phyloP scores from a whole-genome alignment of 352 stramenopile species.

The Globisporangium viniferum region DNA sequence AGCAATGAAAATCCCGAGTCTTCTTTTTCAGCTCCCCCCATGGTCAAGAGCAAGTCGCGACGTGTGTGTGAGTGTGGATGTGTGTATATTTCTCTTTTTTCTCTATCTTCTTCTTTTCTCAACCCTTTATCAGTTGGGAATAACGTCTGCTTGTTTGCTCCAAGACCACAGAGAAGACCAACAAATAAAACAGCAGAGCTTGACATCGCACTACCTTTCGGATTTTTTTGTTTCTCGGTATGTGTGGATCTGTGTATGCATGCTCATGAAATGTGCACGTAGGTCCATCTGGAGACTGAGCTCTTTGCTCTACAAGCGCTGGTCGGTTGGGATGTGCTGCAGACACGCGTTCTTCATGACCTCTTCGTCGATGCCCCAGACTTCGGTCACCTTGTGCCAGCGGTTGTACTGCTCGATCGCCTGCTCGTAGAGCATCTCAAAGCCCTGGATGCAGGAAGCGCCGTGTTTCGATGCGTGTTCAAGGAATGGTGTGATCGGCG shows the following conservation, averaged over 20 bases:
- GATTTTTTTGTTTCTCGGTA: not conserved
- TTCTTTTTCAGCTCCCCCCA: conserved; percentile 1
- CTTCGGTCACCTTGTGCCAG: conserved; percentile 81
- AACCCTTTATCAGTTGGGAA: not conserved
- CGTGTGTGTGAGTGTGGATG: conserved; percentile 1
- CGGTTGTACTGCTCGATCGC: conserved; percentile 95
- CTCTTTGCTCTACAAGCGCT: conserved; percentile 32
- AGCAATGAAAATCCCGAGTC: not conserved
- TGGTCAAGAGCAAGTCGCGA: not conserved
- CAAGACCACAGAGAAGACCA: not conserved
- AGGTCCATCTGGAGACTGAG: not conserved
- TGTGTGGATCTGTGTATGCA: conserved; percentile 1
- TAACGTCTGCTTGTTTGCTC: not conserved
- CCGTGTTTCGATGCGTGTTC: conserved; percentile 82
- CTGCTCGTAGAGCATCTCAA: conserved; percentile 98
- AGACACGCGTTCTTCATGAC: conserved; percentile 61
- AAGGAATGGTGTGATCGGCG: conserved; percentile 92
- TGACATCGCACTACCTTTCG: not conserved
- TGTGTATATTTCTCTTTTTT: not conserved
- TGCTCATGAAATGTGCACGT: not conserved
- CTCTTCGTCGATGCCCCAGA: conserved; percentile 38
- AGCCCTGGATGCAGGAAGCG: conserved; percentile 92
- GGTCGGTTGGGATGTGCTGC: conserved; percentile 44
- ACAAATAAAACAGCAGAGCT: not conserved
- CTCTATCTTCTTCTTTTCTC: conserved; percentile 1